Evolutionary conservation across 352 stramenopile genomes (phyloP), one percentile per base, ranked within the genome.

Genomic region (Pythium dissotocum): DNA sequence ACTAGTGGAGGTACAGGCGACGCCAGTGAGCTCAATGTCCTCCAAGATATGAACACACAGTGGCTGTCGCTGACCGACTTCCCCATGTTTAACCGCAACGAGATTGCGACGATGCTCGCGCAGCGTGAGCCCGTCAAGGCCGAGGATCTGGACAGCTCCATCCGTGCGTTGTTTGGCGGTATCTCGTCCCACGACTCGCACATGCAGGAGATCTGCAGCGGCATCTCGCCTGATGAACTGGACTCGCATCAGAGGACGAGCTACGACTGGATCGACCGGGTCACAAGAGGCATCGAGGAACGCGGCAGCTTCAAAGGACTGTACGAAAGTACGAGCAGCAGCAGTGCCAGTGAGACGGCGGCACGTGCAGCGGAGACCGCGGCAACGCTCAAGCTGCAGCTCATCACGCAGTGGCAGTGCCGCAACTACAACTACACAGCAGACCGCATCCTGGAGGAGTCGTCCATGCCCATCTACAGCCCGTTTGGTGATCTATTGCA

Each of bases 351-450:
- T 36, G 24, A 24, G n/a, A 53, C 18, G n/a, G 16, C 46, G 18
- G 36, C 5, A 48, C 7, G 1, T 26, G 1, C 35, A 53, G 44
- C 26, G 12, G 7, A 24, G 61, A 71, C 30, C 40, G 35, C 42
- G 49, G 46, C 46, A 2, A 53, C 46, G 46, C 69, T 78, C 16
- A 70, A 71, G 26, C 42, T 89, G 2, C 70, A 76, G 8, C 61
- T 89, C 9, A 63, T 87, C 28, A 87, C 80, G 58, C 69, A 87
- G 38, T 88, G 80, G 80, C 76, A 77, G 59, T 88, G 80, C 72
- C 76, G 80, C 28, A 80, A 81, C 58, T 88, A 87, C 70, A 57
- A 70, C 51, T 88, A 86, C 70, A 87, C 78, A 12, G 77, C 80
- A 16, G 78, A 86, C 57, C 71, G 75, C 14, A 58, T 89, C 28